Evolutionary conservation across 176 grass and related monocot species (phyloP).

Genomic region (Otatea glauca): DNA sequence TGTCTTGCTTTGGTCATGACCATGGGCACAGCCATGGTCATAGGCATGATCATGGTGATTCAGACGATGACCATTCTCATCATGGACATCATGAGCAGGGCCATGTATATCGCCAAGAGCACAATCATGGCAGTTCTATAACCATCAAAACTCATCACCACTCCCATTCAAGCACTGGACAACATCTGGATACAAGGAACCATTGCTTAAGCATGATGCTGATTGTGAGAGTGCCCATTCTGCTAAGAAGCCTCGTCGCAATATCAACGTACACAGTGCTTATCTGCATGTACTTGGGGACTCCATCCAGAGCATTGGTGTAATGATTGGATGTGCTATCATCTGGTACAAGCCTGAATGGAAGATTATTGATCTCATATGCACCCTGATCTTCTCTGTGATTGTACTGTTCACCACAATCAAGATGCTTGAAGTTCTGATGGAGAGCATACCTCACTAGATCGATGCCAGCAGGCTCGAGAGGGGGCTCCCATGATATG

Average conservation of each 20-base stretch:
- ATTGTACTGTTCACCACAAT: constrained; percentile 80
- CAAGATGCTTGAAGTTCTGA: constrained; percentile 80
- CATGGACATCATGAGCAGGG: constrained; percentile 50
- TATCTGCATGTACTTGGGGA: constrained; percentile 88
- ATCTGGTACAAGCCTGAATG: constrained; percentile 99
- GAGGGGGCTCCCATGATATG: constrained; percentile 68
- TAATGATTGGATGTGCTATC: constrained; percentile 83
- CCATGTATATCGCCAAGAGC: constrained; percentile 46
- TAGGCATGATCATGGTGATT: constrained; percentile 48
- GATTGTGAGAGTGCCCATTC: constrained; percentile 41
- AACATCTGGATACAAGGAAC: constrained; percentile 58
- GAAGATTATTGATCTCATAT: constrained; percentile 98
- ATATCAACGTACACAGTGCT: constrained; percentile 93
- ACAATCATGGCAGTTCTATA: background rate
- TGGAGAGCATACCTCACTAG: constrained; percentile 93
- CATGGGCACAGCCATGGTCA: constrained; percentile 63
- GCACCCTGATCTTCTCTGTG: constrained; percentile 89
- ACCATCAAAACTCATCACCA: constrained; percentile 57
- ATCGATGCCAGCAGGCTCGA: constrained; percentile 81
- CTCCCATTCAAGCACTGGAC: constrained; percentile 48
- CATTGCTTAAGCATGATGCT: constrained; percentile 56
- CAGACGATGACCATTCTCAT: constrained; percentile 42
- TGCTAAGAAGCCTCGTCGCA: constrained; percentile 63
- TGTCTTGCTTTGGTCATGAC: constrained; percentile 89
- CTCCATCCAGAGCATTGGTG: constrained; percentile 87